Evolutionary conservation across 208 protist species (phyloP), one percentile per base, ranked within the genome.

Genomic region (Trypanosoma avium): DNA sequence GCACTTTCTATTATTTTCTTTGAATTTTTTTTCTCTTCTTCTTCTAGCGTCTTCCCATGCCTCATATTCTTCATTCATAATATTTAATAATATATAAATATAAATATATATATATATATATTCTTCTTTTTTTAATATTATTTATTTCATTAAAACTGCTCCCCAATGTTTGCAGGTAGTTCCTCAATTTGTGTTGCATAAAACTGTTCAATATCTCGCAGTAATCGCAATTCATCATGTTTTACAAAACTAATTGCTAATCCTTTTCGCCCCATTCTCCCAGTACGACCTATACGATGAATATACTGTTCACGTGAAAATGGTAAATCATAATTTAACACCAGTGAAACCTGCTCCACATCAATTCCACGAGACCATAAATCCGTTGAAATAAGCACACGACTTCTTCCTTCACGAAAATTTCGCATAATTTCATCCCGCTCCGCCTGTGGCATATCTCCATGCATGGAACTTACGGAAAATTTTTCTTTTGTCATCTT

Each of bases 321-420:
- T 38, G 98, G 98, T 33, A 99, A 65, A 67, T 99, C 98, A 80
- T 98, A 99, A 87, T 99, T 99, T 60, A 99, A 88, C 42, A 99
- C 97, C 17, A 99, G 88, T 4, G 93, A 97, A 9, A 99, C 86
- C 68, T 97, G 93, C 77, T 98, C 91, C n/a, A 99, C 97, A 71
- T 99, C 97, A 61, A 98, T 96, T 38, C 95, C 95, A 24, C 96
- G 77, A n/a, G 96, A 83, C 86, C 87, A 97, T 7, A 99, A 46
- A 74, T 99, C 98, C 0, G 98, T 99, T 15, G 98, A 98, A 67
- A 99, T 99, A n/a, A 99, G 87, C 17, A 99, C 97, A 43, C 98
- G 93, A 15, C 81, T 88, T 64, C 98, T 89, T 10, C 98, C 98
- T 9, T 93, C 83, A 47, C 98, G 78, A 82, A 99, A 99, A 57